Conservation (phyloP, 495 filamentous ascomycete species). For the Aspergillus haitiensis region DNA sequence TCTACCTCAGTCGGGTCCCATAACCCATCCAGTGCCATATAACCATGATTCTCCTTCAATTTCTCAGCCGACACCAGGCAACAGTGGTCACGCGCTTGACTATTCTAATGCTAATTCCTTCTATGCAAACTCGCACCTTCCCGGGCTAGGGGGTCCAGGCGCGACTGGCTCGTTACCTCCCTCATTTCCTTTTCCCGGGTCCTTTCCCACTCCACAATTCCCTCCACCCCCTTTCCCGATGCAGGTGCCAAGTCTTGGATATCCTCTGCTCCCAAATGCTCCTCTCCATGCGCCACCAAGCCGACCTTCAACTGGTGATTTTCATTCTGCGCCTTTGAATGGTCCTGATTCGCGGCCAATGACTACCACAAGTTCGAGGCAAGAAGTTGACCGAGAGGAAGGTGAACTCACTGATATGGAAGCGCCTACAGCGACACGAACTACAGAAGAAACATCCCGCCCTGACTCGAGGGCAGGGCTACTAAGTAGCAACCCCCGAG, state of each 20-base stretch:
- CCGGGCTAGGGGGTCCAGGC: conserved; percentile 26
- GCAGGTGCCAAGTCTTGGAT: conserved; percentile 29
- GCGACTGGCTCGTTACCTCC: conserved; percentile 29
- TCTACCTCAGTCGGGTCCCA: conserved; percentile 21
- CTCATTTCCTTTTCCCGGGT: conserved; percentile 34
- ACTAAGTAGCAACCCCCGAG: background rate
- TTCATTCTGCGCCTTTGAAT: conserved; percentile 3
- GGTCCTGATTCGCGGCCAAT: conserved; percentile 11
- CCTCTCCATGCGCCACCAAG: conserved; percentile 16
- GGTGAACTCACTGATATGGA: conserved; percentile 73
- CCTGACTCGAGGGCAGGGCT: background rate
- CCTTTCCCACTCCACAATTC: conserved; percentile 31
- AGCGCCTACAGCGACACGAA: conserved; percentile 37
- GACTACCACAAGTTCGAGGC: conserved; percentile 6
- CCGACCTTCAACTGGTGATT: conserved; percentile 13
- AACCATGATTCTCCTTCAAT: conserved; percentile 20
- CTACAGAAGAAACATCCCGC: conserved; percentile 4
- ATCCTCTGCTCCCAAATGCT: conserved; percentile 25
- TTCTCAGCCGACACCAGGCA: conserved; percentile 14
- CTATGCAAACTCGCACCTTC: conserved; percentile 33
- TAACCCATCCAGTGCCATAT: conserved; percentile 26
- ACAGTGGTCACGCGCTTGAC: conserved; percentile 19
- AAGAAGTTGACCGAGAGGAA: conserved; percentile 57
- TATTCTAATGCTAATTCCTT: conserved; percentile 26
- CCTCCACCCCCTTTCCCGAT: conserved; percentile 30